phyloP scores from a whole-genome alignment of 1,284 basidiomycete genomes.

The Fomitopsis palustris region DNA sequence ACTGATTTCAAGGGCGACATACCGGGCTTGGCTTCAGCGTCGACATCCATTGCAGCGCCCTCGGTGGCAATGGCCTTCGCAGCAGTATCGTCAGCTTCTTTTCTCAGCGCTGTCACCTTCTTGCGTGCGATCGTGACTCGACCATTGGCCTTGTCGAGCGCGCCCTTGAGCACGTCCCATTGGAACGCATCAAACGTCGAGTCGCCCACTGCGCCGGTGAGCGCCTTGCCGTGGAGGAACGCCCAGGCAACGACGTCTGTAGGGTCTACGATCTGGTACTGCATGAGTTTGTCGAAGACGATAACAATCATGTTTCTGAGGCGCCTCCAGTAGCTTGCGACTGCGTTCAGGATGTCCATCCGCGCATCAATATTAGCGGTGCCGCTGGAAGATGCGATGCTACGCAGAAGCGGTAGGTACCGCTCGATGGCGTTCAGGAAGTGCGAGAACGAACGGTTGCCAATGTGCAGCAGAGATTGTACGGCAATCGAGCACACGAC shows the following conservation, averaged over 20 bases:
- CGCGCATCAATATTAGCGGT: conserved; percentile 57
- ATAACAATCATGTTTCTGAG: conserved; percentile 85
- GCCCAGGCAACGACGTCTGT: conserved; percentile 88
- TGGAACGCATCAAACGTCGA: conserved; percentile 58
- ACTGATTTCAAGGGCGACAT: background rate
- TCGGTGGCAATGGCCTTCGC: conserved; percentile 69
- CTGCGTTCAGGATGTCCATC: conserved; percentile 66
- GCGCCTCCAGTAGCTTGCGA: conserved; percentile 75
- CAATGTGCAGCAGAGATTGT: conserved; percentile 88
- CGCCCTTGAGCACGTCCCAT: conserved; percentile 82
- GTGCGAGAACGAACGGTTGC: conserved; percentile 95
- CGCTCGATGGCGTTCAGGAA: conserved; percentile 97
- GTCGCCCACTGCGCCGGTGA: conserved; percentile 26
- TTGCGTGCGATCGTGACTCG: conserved; percentile 74
- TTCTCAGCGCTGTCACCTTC: conserved; percentile 70
- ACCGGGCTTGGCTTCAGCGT: conserved; percentile 61
- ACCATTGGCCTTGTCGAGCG: conserved; percentile 86
- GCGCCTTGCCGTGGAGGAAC: conserved; percentile 51
- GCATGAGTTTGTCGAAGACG: conserved; percentile 96
- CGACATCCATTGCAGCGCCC: conserved; percentile 61
- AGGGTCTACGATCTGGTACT: conserved; percentile 96
- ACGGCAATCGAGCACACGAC: conserved; percentile 79
- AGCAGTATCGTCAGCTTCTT: conserved; percentile 83
- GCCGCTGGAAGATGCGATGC: conserved; percentile 49
- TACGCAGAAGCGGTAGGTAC: conserved; percentile 87